These are phyloP conservation scores for Colletotrichum tanaceti DNA, from an alignment of 2,329 filamentous ascomycete genomes.

Conservation along the genomic window DNA sequence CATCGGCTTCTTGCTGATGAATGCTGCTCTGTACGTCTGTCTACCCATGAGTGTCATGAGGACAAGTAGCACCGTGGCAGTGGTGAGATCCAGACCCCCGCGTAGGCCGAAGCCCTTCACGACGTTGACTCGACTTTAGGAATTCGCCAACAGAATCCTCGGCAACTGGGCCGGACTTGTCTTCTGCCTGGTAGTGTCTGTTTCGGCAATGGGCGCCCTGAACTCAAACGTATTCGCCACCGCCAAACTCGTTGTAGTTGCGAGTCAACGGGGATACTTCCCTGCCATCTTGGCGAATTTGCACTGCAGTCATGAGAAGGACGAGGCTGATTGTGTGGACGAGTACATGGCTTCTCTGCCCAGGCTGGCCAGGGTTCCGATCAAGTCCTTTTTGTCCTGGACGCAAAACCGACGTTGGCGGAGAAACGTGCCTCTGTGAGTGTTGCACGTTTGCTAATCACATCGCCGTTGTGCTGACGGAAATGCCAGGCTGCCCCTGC, in stretches of 20 bases:
- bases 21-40: slow-evolving; percentile 56
- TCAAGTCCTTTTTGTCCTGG: slow-evolving; percentile 43
- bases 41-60: slow-evolving; percentile 55
- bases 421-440: slow-evolving; percentile 43
- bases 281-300: slow-evolving; percentile 45
- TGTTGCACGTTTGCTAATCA: slow-evolving; percentile 1
- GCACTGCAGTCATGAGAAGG: slow-evolving; percentile 45
- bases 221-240: slow-evolving; percentile 59
- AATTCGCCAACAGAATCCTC: slow-evolving; percentile 48
- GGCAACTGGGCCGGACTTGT: slow-evolving; percentile 52
- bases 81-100: slow-evolving; percentile 49
- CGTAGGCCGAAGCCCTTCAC: background rate
- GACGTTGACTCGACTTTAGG: slow-evolving; percentile 45
- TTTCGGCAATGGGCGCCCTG: slow-evolving; percentile 55
- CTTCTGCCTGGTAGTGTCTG: slow-evolving; percentile 53
- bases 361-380: slow-evolving; percentile 39
- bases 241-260: slow-evolving; percentile 55
- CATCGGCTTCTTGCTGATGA: slow-evolving; percentile 55
- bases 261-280: slow-evolving; percentile 47
- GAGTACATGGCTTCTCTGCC: slow-evolving; percentile 40
- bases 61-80: slow-evolving; percentile 55
- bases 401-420: slow-evolving; percentile 44
- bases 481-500: slow-evolving; percentile 41
- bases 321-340: slow-evolving; percentile 45
- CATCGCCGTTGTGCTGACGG: slow-evolving; percentile 26